These are phyloP conservation scores for Fraxinus angustifolia DNA, from an alignment of 305 asterid species.

Conservation along the genomic window DNA sequence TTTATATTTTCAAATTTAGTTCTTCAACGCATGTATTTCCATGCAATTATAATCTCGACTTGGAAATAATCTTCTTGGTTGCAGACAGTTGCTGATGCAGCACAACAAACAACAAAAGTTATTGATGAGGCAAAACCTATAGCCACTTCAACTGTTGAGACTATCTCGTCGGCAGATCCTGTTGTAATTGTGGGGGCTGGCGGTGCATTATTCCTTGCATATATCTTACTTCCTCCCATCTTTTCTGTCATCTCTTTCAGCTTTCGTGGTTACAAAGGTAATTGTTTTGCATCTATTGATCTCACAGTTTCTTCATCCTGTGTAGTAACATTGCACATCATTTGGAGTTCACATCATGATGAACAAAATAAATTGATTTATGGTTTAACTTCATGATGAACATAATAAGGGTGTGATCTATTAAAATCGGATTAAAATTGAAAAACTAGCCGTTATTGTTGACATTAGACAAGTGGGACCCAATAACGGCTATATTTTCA, in stretches of 20 bases:
- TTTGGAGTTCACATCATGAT: not conserved
- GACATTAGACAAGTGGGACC: no score
- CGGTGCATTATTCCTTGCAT: conserved; percentile 65
- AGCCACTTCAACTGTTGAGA: conserved; percentile 75
- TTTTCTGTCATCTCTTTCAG: conserved; percentile 64
- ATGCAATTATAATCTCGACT: not conserved
- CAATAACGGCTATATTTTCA: no score
- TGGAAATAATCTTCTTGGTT: conserved; percentile 22
- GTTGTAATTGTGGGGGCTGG: conserved; percentile 59
- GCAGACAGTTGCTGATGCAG: conserved; percentile 85
- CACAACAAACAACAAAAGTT: conserved; percentile 76
- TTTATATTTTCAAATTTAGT: not conserved
- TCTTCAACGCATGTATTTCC: not conserved
- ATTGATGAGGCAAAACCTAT: conserved; percentile 75
- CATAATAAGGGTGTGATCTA: not conserved
- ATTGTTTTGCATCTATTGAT: not conserved
- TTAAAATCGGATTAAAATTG: no score
- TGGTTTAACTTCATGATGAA: not conserved
- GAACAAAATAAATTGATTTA: not conserved
- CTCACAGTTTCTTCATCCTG: not conserved
- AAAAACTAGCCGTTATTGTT: no score
- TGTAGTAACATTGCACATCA: not conserved
- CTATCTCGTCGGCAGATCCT: conserved; percentile 77
- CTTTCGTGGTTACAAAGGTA: conserved; percentile 83
- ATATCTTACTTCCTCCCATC: conserved; percentile 76